A percentile compares a stretch with the other conserved stretches of the same genome.
Evolutionary conservation across 371 early-diverging fungal genomes (phyloP).

Genomic region (Mucor indicus): DNA sequence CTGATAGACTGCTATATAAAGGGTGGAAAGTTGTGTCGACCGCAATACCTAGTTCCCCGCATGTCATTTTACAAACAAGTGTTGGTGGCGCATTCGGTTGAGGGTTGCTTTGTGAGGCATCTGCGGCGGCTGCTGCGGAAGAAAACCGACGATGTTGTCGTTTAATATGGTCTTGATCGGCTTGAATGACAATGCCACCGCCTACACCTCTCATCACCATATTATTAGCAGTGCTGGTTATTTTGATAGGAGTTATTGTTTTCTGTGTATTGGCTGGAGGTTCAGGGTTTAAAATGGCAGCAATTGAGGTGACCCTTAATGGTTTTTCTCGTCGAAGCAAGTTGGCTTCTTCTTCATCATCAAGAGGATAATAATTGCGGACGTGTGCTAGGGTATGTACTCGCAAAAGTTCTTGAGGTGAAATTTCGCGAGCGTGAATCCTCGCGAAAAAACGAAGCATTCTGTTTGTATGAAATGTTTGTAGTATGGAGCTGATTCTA

Average conservation of each 20-base stretch:
- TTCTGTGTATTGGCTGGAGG: conserved; percentile 5
- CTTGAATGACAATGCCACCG: conserved; percentile 31
- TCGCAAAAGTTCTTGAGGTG: conserved; percentile 46
- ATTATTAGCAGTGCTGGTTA: no score
- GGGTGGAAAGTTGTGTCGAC: conserved; percentile 64
- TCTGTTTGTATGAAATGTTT: conserved; percentile 39
- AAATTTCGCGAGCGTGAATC: conserved; percentile 52
- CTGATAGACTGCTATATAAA: conserved; percentile 48
- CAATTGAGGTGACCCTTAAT: conserved; percentile 33
- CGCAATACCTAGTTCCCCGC: conserved; percentile 56
- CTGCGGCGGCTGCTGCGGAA: conserved; percentile 26
- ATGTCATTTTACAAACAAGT: conserved; percentile 51
- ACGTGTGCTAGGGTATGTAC: conserved; percentile 56
- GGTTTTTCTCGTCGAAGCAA: conserved; percentile 7
- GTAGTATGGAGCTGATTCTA: conserved; percentile 42
- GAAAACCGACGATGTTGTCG: conserved; percentile 37
- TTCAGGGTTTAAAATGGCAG: conserved; percentile 29
- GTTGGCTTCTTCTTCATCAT: conserved; percentile 1
- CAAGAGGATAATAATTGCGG: conserved; percentile 45
- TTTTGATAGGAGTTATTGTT: no score
- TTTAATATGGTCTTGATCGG: conserved; percentile 24
- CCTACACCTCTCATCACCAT: conserved; percentile 30
- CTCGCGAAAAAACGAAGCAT: conserved; percentile 50
- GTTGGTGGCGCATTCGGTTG: conserved; percentile 46
- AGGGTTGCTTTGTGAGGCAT: conserved; percentile 17